Evolutionary conservation across 441 rosid genomes (phyloP), one percentile per base, ranked within the genome.

Genomic region (Hura crepitans): DNA sequence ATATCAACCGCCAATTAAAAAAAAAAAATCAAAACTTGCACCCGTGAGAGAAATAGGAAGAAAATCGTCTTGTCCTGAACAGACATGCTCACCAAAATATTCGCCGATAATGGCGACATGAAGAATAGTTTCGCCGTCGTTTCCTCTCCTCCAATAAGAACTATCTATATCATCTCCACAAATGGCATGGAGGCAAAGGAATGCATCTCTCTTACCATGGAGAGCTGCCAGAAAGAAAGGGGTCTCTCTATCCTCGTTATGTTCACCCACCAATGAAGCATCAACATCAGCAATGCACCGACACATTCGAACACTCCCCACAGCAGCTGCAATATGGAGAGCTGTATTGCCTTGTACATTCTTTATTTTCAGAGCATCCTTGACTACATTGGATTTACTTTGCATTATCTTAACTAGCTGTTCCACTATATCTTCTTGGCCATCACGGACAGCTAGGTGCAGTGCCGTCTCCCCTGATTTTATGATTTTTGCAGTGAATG

Each of bases 101-200:
- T 79, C 80, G 0, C 81, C 77, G 6, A 49, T 25, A 20, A 84
- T 81, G 78, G 85, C 78, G 15, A 22, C 70, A 27, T 84, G 87
- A 72, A 84, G 87, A 54, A 81, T 66, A 30, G 85, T 84, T 1
- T 76, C 79, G 5, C 83, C 83, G 22, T 64, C 70, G 0, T 53
- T 64, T 13, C 68, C 61, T 56, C 61, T 70, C 42, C 80, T 63
- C 23, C 47, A 64, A 11, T 65, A 71, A 0, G 23, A 13, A 35
- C 4, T 33, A 47, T 30, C 73, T 1, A 6, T 0, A 2, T 25
- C 18, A 3, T 0, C 0, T 1, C 59, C 55, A 35, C 74, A 57
- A 7, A 74, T 1, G 4, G 0, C 0, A 55, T 76, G 74, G n/a
- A 81, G 78, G 58, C 65, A 37, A 62, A 76, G 75, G 60, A 84